Base-by-base conservation (phyloP, 2,329 filamentous ascomycete species). In the Coniosporium uncinatum region DNA sequence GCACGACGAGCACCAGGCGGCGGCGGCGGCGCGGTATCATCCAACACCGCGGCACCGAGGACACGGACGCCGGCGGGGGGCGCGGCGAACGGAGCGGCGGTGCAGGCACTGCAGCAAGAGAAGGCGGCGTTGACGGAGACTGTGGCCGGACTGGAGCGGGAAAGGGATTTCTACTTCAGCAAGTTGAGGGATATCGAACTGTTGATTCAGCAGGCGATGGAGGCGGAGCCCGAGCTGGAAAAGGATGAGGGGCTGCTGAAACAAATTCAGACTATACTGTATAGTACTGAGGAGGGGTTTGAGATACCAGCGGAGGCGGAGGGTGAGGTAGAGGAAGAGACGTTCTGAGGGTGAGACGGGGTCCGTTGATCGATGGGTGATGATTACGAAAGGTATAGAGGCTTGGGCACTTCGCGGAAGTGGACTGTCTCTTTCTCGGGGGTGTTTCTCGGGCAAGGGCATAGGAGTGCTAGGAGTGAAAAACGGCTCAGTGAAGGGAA, bases 141-240 rank as follows among this genome's bases (percentile, higher is more conserved):
- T 0, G 91, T 98, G n/a, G 76, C 80, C 13, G 93, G 93, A 2
- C 75, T 98, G 33, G 93, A 98, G 75, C 84, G 93, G 54, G 93
- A 98, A 72, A 79, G 93, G 38, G 93, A 98, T 64, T 98, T 98
- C 63, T 98, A 98, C 75, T 98, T 98, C 68, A 94, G 88, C 76
- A 98, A 98, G 75, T 76, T 98, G 49, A 79, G 93, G 45, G 93
- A 98, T 61, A 98, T 98, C 53, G 93, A 98, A 69, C 72, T 98
- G 50, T 71, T 98, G 55, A 79, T 98, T 42, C 93, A 98, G 71
- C 85, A 88, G 56, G 89, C 90, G 11, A 85, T 94, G 57, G 93
- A 98, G 53, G 85, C 88, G 48, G 87, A 96, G 51, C 90, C 90
- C 0, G 85, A 95, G 67, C 70, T 97, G 39, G 93, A 96, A 70